Base-by-base conservation (phyloP, 208 protist genomes). In the Phytomonas sp. region DNA sequence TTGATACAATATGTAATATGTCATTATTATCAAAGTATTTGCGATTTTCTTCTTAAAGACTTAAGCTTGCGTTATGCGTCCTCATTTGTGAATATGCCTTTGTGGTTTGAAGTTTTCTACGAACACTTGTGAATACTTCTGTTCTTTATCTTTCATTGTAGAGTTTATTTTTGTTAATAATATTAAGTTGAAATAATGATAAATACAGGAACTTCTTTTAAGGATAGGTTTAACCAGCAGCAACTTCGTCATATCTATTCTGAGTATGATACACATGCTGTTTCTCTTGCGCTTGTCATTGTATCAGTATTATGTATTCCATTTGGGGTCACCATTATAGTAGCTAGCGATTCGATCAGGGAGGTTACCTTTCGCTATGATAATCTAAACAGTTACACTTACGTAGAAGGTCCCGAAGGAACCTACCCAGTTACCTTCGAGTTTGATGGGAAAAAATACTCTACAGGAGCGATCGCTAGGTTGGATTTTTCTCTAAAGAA, bases 181-280 rank as follows among this genome's bases (percentile, higher is more conserved):
- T 70, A 63, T 68, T 46, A 56, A 65, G 20, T 65, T 51, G 33
- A 65, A 65, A 17, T 51, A 65, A 53, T 65, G 36, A 26, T 26
- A 33, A 65, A 65, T 65, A 37, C 0, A n/a, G 11, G 17, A 8
- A 2, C 9, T 64, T 17, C 32, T 15, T 37, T 64, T 51, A 60
- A 60, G 0, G 23, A 28, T 37, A 60, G 61, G 36, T 65, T 46
- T 23, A 65, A 37, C 67, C 98, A 99, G 82, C 98, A 99, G 78
- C 74, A 74, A 28, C 79, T 99, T 40, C 74, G 64, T 62, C 96
- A 97, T 29, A 97, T 98, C 81, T 97, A 98, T 73, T 96, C 96
- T 17, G 85, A 98, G 37, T 75, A 99, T n/a, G 97, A 91, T 7
- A 94, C 97, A 28, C 78, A 82, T 8, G 72, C 79, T 37, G 96